These are phyloP conservation scores for Torulaspora globosa DNA, from an alignment of 1,139 yeast species.

Conservation along the genomic window DNA sequence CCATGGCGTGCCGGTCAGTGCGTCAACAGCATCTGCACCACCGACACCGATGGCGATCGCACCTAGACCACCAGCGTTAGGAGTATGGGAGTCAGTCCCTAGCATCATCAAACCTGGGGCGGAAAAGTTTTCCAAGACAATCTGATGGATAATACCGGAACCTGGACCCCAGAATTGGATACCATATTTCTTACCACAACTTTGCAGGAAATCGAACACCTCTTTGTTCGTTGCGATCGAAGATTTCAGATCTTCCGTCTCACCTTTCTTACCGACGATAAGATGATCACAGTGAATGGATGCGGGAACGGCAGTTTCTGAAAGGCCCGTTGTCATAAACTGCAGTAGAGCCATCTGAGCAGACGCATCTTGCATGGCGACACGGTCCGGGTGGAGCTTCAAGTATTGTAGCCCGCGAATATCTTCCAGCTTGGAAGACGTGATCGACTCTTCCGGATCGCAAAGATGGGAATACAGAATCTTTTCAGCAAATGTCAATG, in stretches of 20 bases:
- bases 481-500: constrained; percentile 89
- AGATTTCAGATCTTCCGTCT: constrained; percentile 63
- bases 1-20: constrained; percentile 97
- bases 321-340: constrained; percentile 93
- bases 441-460: constrained; percentile 74
- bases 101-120: constrained; percentile 95
- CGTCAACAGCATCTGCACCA: constrained; percentile 99
- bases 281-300: constrained; percentile 97
- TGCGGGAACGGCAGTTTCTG: constrained; percentile 83
- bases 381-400: constrained; percentile 93
- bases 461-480: constrained; percentile 86
- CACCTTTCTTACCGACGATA: constrained; percentile 94
- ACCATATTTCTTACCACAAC: constrained; percentile 89
- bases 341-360: constrained; percentile 97
- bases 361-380: constrained; percentile 98
- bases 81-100: constrained; percentile 97
- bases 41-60: constrained; percentile 98
- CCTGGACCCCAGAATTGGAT: constrained; percentile 99
- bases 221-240: constrained; percentile 86
- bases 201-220: constrained; percentile 86
- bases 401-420: constrained; percentile 83
- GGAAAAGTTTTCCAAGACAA: constrained; percentile 89
- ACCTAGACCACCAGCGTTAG: constrained; percentile 97
- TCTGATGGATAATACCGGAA: constrained; percentile 96
- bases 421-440: constrained; percentile 41